A percentile compares a stretch with the other conserved stretches of the same genome.
Evolutionary conservation across 805 yeast genomes (phyloP).

Genomic region (Komagataella pastoris): DNA sequence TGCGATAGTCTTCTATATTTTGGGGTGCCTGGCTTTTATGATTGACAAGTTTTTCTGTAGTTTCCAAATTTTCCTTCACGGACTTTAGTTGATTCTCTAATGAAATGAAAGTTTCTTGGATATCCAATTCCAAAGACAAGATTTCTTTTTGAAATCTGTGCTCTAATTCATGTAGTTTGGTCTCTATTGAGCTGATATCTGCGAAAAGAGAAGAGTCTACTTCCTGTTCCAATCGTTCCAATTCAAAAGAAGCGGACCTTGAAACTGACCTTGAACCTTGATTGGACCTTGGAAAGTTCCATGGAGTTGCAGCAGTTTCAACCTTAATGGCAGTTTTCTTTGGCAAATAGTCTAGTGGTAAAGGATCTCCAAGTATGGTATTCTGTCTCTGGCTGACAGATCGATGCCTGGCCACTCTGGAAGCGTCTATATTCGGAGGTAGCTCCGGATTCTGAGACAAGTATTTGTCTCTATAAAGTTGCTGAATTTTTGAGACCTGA

Average conservation of each 20-base stretch:
- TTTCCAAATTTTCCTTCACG: not conserved
- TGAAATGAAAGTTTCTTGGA: not conserved
- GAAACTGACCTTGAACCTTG: not conserved
- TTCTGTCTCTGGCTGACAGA: not conserved
- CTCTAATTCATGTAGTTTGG: not conserved
- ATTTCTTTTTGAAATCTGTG: not conserved
- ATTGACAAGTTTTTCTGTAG: not conserved
- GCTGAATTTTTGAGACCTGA: not conserved
- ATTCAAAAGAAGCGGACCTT: not conserved
- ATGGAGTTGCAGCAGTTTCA: not conserved
- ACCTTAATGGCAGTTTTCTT: not conserved
- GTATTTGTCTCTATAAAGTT: not conserved
- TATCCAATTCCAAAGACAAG: not conserved
- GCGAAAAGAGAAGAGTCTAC: not conserved
- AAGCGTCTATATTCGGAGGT: not conserved
- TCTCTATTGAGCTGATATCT: not conserved
- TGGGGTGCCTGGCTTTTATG: not conserved
- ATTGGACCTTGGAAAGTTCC: not conserved
- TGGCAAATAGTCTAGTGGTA: not conserved
- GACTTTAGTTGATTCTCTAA: not conserved
- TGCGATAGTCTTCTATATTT: not conserved
- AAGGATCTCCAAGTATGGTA: not conserved
- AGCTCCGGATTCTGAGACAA: not conserved
- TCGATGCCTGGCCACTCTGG: not conserved
- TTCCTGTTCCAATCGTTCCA: not conserved